Evolutionary conservation across 768 basidiomycete genomes (phyloP), one percentile per base, ranked within the genome.

Genomic region (Lentinula guzmanii): DNA sequence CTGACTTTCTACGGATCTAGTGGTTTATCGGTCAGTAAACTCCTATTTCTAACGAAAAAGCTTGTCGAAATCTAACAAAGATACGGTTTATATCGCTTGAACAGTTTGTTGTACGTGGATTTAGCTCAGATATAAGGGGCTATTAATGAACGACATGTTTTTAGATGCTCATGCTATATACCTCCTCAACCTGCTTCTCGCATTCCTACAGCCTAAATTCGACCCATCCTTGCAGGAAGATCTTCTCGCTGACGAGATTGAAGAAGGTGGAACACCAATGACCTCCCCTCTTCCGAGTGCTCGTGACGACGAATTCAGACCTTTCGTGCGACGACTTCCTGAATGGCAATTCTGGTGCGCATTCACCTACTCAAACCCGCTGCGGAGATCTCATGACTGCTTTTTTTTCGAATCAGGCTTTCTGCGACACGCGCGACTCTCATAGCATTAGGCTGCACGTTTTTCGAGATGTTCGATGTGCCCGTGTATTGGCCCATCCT

Each of bases 401-500:
- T 52, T 46, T 31, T 18, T 34, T 35, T 56, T 66, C 51, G 3
- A 33, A 54, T 7, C 65, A 95, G 95, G 96, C 82, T 98, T 48
- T 92, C 93, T 4, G 81, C 93, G 1, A 98, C 95, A 5, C 88
- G 91, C 51, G 94, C 96, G 10, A 89, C 91, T 28, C n/a, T 90
- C 21, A 70, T 99, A 57, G 89, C 94, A 4, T 68, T 96, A 45
- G 74, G 88, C 58, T 89, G 89, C 72, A 92, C 97, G 2, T 76
- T 89, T 60, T 95, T 92, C 28, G 82, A 89, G 51, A 76, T 89
- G 39, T 96, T 97, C 66, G 95, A 98, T 71, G 90, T 99, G 21
- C 96, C 97, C 6, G 97, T 98, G 24, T 98, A 97, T 77, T 98
- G 97, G 95, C 97, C 97, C 7, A 98, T 99, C 74, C 85, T 99